phyloP scores from a whole-genome alignment of 192 early-diverging fungal genomes.

The Linnemannia hyalina region DNA sequence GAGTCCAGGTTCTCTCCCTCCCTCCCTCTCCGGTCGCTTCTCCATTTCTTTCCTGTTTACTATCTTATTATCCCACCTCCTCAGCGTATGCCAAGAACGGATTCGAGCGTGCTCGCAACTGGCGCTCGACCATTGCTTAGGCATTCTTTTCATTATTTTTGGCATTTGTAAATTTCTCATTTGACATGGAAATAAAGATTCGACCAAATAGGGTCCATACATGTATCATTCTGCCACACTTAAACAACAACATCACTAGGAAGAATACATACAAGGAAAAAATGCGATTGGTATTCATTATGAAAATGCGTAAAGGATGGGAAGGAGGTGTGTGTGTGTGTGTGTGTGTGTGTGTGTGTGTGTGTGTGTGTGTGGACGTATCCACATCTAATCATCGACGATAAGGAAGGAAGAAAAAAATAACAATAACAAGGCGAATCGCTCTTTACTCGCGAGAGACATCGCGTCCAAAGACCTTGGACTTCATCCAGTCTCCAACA shows the following conservation, averaged over 20 bases:
- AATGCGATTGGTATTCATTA: conserved; percentile 8
- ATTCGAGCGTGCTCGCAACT: conserved; percentile 71
- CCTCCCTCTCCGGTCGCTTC: too few species aligned
- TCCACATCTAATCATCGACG: background rate
- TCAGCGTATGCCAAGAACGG: conserved; percentile 66
- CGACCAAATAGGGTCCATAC: too few species aligned
- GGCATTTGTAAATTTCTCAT: background rate
- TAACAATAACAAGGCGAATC: background rate
- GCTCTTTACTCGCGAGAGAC: conserved; percentile 85
- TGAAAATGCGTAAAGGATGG: background rate
- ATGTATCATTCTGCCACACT: background rate
- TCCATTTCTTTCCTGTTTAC: background rate
- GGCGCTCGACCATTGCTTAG: conserved; percentile 56
- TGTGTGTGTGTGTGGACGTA: background rate
- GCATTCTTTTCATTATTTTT: background rate
- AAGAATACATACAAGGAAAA: background rate
- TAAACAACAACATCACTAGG: background rate
- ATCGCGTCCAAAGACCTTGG: conserved; percentile 91
- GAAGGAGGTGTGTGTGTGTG: background rate
- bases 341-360: background rate
- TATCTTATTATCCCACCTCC: too few species aligned
- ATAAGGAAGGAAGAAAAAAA: background rate
- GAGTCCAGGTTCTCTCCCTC: too few species aligned
- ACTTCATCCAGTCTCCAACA: conserved; percentile 92
- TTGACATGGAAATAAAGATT: too few species aligned